phyloP scores from a whole-genome alignment of 192 early-diverging fungal species.

The Mortierella alpina region DNA sequence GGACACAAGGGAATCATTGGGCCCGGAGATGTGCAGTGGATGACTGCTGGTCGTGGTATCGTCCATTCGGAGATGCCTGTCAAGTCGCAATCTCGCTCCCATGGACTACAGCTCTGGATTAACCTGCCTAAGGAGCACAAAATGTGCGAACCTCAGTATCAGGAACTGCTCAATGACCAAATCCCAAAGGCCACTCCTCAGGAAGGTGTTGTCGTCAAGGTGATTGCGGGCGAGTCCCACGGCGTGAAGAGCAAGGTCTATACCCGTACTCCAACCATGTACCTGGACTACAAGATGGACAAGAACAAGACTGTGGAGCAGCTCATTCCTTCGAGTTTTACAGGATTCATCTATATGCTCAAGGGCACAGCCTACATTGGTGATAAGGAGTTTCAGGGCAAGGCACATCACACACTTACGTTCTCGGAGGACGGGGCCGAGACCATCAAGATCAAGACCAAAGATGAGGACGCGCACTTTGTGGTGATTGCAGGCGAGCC shows the following conservation, averaged over 20 bases:
- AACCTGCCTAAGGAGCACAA: conserved; percentile 65
- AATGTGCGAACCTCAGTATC: conserved; percentile 60
- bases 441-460: conserved; percentile 34
- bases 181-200: conserved; percentile 18
- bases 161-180: conserved; percentile 21
- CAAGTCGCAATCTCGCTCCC: conserved; percentile 33
- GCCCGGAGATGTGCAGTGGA: conserved; percentile 70
- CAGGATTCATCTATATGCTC: conserved; percentile 41
- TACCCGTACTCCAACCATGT: conserved; percentile 47
- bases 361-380: conserved; percentile 37
- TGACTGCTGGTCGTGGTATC: conserved; percentile 68
- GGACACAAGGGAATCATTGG: conserved; percentile 62
- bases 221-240: conserved; percentile 48
- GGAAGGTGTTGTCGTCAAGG: conserved; percentile 7
- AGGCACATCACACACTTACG: conserved; percentile 21
- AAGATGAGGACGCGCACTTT: conserved; percentile 30
- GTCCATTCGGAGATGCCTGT: conserved; percentile 68
- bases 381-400: conserved; percentile 36
- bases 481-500: conserved; percentile 62
- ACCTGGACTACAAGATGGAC: conserved; percentile 39
- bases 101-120: conserved; percentile 71
- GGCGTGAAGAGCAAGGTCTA: conserved; percentile 20
- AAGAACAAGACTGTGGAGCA: conserved; percentile 27
- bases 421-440: conserved; percentile 37
- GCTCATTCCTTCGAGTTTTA: conserved; percentile 37